Evolutionary conservation across 2,329 filamentous ascomycete genomes (phyloP).

Genomic region (Huntiella abstrusa): DNA sequence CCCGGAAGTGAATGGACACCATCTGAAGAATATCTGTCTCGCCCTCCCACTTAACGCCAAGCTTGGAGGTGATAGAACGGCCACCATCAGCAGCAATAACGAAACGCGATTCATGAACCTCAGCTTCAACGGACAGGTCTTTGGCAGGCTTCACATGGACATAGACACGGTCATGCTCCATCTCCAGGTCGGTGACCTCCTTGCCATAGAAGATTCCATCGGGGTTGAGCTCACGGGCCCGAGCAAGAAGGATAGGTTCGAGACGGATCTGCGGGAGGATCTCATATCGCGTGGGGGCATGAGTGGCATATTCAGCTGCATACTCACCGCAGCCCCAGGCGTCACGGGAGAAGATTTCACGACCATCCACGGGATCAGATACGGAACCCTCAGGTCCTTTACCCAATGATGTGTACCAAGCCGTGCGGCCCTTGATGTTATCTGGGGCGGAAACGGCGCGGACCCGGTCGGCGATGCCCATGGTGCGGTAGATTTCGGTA

Average conservation of each 20-base stretch:
- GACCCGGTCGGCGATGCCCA: slow-evolving; percentile 5
- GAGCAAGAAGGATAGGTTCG: slow-evolving; percentile 2
- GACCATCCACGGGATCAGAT: background rate
- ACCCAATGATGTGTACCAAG: slow-evolving; percentile 6
- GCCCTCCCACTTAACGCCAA: slow-evolving; percentile 4
- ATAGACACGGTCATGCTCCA: background rate
- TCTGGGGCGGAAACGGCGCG: slow-evolving; percentile 2
- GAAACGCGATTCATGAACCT: background rate
- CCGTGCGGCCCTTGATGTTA: slow-evolving; percentile 7
- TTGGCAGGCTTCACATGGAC: background rate
- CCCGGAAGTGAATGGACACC: slow-evolving; percentile 6
- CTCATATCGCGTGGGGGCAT: slow-evolving; percentile 3
- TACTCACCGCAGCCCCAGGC: slow-evolving; percentile 5
- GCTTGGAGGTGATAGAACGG: slow-evolving; percentile 2
- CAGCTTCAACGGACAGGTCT: background rate
- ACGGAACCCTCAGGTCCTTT: background rate
- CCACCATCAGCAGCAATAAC: slow-evolving; percentile 5
- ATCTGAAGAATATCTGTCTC: slow-evolving; percentile 6
- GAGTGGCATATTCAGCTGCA: slow-evolving; percentile 3
- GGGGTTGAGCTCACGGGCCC: slow-evolving; percentile 5
- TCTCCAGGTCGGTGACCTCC: slow-evolving; percentile 2
- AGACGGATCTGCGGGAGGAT: slow-evolving; percentile 9
- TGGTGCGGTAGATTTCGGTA: slow-evolving; percentile 4
- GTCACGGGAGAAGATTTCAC: slow-evolving; percentile 3
- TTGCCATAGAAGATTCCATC: slow-evolving; percentile 4